These are phyloP conservation scores for Lentinus tigrinus DNA, from an alignment of 768 basidiomycete species.

Conservation along the genomic window DNA sequence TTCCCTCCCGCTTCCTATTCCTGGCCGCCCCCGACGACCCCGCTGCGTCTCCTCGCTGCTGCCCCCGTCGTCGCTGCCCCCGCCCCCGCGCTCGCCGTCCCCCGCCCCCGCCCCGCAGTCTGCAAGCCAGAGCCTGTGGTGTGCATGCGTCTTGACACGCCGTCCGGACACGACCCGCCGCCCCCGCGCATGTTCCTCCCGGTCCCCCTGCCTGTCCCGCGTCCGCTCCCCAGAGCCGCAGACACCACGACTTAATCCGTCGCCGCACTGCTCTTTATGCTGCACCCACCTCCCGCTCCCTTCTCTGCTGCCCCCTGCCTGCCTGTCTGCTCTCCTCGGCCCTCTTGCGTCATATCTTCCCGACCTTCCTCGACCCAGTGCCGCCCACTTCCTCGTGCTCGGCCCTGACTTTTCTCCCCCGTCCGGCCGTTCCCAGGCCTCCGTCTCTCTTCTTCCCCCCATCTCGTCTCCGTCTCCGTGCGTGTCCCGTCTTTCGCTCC, in stretches of 20 bases:
- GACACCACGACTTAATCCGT: constrained; percentile 1
- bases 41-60: too few relatives aligned
- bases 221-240: background rate
- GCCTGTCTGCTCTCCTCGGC: constrained; percentile 8
- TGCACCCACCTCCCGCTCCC: constrained; percentile 16
- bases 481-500: constrained; percentile 7
- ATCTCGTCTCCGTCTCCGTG: constrained; percentile 8
- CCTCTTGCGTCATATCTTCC: constrained; percentile 14
- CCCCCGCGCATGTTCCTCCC: constrained; percentile 1
- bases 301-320: constrained; percentile 13
- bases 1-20: constrained; percentile 2
- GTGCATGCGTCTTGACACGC: background rate
- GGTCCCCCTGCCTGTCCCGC: background rate
- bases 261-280: constrained; percentile 19
- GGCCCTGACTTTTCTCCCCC: constrained; percentile 17
- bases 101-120: constrained; percentile 38
- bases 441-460: constrained; percentile 14
- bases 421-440: constrained; percentile 11
- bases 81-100: constrained; percentile 31
- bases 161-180: constrained; percentile 6
- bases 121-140: constrained; percentile 30
- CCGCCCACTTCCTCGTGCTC: constrained; percentile 21
- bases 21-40: constrained; percentile 29
- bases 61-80: too few relatives aligned
- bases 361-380: background rate